Base-by-base conservation (phyloP, 306 rosid species). In the Sesbania bispinosa region DNA sequence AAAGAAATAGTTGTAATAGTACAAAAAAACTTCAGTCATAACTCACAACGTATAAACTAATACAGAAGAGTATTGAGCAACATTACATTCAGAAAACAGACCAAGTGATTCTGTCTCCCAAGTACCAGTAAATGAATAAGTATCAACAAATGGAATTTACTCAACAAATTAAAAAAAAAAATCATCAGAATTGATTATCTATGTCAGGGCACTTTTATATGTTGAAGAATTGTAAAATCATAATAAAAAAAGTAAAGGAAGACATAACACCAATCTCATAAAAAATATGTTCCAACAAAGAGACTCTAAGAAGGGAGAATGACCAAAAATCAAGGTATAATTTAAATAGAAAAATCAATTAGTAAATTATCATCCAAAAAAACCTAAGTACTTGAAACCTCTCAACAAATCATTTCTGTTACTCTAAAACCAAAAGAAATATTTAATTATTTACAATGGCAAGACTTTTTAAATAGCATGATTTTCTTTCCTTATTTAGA, bases 41-140 rank as follows among this genome's bases (percentile, higher is more conserved):
- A 69, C 5, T 48, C 55, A 23, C 69, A 42, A 60, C 24, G 68
- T 63, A 35, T 48, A 67, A 60, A 66, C 79, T 42, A 68, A 60
- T 23, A 19, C 16, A 51, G 20, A 47, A 75, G 27, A 46, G 3
- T 36, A 62, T 15, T 33, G 29, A 69, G 16, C 50, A 69, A 11
- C 52, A 67, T 58, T 24, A 58, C 3, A 9, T 48, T 45, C 14
- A 23, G 76, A 75, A 45, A 55, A 33, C 39, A 45, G 45, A 14
- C 10, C 2, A 64, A 15, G 62, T 62, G 24, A 47, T 43, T 41
- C 33, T 39, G n/a, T 4, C 10, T 21, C 19, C 26, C 26, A 11
- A 52, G 68, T 64, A 43, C 36, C 20, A 35, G 67, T 7, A 69
- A 23, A 35, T 9, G 14, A 30, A 54, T 5, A 54, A 14, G 39